A percentile compares a stretch with the other conserved stretches of the same genome.
phyloP scores from a whole-genome alignment of 2,329 filamentous ascomycete species.

The Atkinsonella hypoxylon region DNA sequence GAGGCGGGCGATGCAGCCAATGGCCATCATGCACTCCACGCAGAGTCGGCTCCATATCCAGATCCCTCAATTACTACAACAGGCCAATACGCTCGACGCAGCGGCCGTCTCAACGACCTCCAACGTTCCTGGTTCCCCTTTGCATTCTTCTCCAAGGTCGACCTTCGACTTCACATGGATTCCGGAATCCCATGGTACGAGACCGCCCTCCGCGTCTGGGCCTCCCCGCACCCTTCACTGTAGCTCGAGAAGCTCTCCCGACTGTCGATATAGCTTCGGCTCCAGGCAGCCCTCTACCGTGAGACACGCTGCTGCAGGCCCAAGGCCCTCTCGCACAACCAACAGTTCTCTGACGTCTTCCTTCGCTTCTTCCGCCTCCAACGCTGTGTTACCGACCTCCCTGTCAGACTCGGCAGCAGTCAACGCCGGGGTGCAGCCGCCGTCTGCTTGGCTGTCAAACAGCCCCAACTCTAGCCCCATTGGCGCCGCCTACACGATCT shows the following conservation, averaged over 20 bases:
- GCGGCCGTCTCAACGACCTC: constrained; percentile 1
- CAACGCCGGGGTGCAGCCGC: neutral
- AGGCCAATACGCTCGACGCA: neutral
- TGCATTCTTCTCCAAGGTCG: constrained; percentile 2
- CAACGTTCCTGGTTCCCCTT: neutral
- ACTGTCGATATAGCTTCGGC: constrained; percentile 3
- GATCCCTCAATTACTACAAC: constrained; percentile 1
- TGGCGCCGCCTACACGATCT: constrained; percentile 7
- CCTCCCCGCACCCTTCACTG: neutral
- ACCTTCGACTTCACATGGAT: constrained; percentile 6
- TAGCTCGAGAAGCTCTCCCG: neutral
- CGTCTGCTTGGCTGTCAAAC: neutral
- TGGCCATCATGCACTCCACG: constrained; percentile 5
- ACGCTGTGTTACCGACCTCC: neutral
- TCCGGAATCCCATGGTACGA: neutral
- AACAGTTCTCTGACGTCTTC: neutral
- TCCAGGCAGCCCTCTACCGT: neutral
- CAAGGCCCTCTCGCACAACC: neutral
- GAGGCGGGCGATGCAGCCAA: constrained; percentile 2
- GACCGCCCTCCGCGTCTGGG: neutral
- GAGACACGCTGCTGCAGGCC: neutral
- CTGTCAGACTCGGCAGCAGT: neutral
- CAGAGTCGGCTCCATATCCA: constrained; percentile 3
- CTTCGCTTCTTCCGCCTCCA: neutral
- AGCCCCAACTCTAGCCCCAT: constrained; percentile 7